Conservation (phyloP, 169 alveolate species). For the Eimeria maxima region DNA sequence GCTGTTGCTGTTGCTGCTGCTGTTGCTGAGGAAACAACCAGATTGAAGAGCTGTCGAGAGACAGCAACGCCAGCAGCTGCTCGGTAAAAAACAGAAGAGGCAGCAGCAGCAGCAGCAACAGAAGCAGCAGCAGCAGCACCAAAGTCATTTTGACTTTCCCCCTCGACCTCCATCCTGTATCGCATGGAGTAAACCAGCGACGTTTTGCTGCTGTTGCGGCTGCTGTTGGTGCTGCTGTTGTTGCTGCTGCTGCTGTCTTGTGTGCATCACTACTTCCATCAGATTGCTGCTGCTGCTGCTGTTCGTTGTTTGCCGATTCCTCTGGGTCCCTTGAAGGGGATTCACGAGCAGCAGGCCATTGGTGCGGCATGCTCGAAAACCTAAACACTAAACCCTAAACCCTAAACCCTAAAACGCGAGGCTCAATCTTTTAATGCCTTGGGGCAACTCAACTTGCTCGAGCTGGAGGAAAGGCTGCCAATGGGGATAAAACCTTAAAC, state of each 20-base stretch:
- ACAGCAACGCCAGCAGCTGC: conserved; percentile 22
- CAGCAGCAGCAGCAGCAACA: conserved; percentile 24
- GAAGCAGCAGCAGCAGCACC: conserved; percentile 19
- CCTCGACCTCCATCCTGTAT: neutral
- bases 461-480: neutral
- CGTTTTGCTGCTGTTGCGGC: neutral
- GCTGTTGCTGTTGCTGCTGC: conserved; percentile 29
- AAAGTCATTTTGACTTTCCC: neutral
- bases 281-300: neutral
- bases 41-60: neutral
- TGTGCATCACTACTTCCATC: too few species aligned
- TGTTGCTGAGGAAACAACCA: neutral
- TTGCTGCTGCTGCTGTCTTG: neutral
- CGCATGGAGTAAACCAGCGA: too few species aligned
- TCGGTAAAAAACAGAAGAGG: neutral
- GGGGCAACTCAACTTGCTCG: neutral
- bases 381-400: conserved; percentile 15
- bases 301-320: neutral
- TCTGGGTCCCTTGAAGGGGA: neutral
- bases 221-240: conserved; percentile 38
- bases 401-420: neutral
- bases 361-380: neutral
- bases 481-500: neutral
- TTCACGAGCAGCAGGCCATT: conserved; percentile 28
- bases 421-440: neutral